Base-by-base conservation (phyloP, 306 rosid species). In the Neltuma alba region DNA sequence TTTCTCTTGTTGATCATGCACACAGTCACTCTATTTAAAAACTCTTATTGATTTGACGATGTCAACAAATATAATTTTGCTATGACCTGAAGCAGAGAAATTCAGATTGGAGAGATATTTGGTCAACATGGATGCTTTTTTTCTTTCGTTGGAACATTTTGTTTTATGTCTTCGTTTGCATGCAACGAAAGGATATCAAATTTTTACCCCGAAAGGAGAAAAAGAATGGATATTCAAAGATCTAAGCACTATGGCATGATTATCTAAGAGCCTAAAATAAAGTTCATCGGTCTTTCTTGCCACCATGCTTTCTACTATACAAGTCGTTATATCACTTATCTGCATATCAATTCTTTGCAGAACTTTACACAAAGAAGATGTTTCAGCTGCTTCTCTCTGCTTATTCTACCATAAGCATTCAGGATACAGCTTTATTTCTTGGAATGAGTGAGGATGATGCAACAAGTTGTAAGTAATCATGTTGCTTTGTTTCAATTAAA, bases 361-460 rank as follows among this genome's bases (percentile, higher is more conserved):
- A 90, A 68, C 96, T 90, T 77, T 91, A 91, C 89, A 90, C 92
- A 40, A 90, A 84, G 85, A 87, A 86, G 90, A 88, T 91, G 89
- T 96, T 93, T 90, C 93, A 90, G 88, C 86, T 96, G 77, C 82
- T 96, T 83, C 85, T 82, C 82, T 89, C 96, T 77, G 99, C 98
- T 31, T 96, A 91, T 87, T 96, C 98, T 50, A 91, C 98, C 20
- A 91, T 96, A 88, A 87, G 92, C 84, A 67, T 96, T 82, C 86
- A 85, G 50, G 94, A 93, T 75, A 52, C 93, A 50, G 94, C 97
- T 83, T 82, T 84, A 85, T 96, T 91, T 85, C 70, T 95, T 64
- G 98, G 97, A 58, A 95, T 89, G 99, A 90, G 60, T 0, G 90
- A 88, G 81, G 96, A 88, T 10, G 88, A 85, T 80, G 92, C 92